Evolutionary conservation across 257 asterid genomes (phyloP).

Genomic region (Nicotiana obtusifolia): DNA sequence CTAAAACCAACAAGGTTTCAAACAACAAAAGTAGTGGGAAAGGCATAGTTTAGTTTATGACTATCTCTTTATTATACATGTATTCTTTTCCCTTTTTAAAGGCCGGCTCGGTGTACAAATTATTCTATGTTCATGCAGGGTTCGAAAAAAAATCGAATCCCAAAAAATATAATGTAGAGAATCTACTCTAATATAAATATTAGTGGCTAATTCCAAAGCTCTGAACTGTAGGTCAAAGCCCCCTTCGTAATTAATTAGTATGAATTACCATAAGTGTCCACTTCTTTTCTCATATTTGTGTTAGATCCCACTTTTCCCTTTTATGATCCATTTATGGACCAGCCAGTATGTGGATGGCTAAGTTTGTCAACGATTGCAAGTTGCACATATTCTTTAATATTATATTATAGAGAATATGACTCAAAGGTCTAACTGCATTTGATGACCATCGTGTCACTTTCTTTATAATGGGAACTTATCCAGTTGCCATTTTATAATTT

Average conservation of each 20-base stretch:
- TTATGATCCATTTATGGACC: slow-evolving; percentile 13
- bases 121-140: accelerated
- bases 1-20: slow-evolving; percentile 3
- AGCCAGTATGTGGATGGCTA: slow-evolving; percentile 19
- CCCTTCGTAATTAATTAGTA: no score
- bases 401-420: slow-evolving; percentile 10
- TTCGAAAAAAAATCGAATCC: no score
- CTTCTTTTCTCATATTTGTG: background rate
- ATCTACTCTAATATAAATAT: no score
- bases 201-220: accelerated
- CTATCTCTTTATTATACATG: background rate
- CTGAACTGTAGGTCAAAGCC: no score
- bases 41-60: background rate
- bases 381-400: background rate
- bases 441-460: slow-evolving; percentile 1
- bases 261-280: background rate
- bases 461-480: slow-evolving; percentile 20
- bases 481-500: background rate
- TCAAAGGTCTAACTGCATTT: slow-evolving; percentile 19
- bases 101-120: no score
- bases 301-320: background rate
- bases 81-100: background rate
- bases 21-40: background rate
- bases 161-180: no score
- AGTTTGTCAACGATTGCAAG: slow-evolving; percentile 17